These are phyloP conservation scores for Geotrichum phurueaensis DNA, from an alignment of 1,139 yeast species.

Conservation along the genomic window DNA sequence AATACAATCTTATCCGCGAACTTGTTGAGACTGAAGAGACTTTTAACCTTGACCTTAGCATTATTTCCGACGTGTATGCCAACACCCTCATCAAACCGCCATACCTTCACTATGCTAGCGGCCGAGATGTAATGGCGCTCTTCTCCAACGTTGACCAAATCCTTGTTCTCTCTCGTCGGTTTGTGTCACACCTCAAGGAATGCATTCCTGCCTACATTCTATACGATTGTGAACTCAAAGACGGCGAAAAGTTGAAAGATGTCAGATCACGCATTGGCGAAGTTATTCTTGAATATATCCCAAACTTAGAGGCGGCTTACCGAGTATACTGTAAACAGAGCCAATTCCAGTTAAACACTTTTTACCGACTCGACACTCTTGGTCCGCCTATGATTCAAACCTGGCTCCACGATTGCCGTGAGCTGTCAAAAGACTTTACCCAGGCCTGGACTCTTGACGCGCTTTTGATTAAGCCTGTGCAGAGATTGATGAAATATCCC, in stretches of 20 bases:
- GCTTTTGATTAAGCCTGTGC: constrained; percentile 40
- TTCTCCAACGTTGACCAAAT: constrained; percentile 33
- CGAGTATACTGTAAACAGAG: constrained; percentile 32
- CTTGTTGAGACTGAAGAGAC: constrained; percentile 34
- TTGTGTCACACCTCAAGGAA: constrained; percentile 26
- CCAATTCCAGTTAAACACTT: constrained; percentile 30
- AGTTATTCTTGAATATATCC: constrained; percentile 30
- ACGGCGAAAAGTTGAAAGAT: constrained; percentile 23
- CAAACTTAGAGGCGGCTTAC: constrained; percentile 32
- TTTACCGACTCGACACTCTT: constrained; percentile 23
- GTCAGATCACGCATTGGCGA: constrained; percentile 31
- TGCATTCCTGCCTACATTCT: constrained; percentile 27
- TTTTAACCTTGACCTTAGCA: constrained; percentile 36
- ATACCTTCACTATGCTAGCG: constrained; percentile 26
- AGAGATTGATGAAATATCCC: constrained; percentile 40
- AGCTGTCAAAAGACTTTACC: constrained; percentile 29
- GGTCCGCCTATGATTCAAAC: constrained; percentile 29
- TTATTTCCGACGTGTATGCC: constrained; percentile 32
- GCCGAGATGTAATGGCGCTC: constrained; percentile 28
- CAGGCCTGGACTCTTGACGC: constrained; percentile 41
- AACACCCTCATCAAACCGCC: constrained; percentile 26
- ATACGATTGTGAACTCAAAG: constrained; percentile 12
- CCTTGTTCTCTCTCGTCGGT: constrained; percentile 26
- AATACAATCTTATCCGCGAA: constrained; percentile 33
- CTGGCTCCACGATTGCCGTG: constrained; percentile 33